Percentiles rank a stretch among this genome's conserved stretches.
Evolutionary conservation across 1,284 basidiomycete species (phyloP).

Genomic region (Coniophora puteana): DNA sequence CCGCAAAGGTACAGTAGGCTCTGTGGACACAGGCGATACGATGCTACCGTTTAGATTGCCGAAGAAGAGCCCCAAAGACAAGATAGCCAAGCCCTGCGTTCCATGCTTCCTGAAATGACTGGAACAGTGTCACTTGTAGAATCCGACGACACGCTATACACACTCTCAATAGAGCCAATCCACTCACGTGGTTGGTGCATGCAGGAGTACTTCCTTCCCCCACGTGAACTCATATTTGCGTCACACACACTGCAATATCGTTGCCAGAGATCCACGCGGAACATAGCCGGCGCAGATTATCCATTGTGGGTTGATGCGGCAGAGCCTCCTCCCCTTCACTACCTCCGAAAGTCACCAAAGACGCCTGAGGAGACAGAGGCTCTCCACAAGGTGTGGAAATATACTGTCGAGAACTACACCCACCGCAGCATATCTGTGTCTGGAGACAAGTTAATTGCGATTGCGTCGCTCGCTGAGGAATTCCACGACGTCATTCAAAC

Average conservation of each 20-base stretch:
- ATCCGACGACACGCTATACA: neutral
- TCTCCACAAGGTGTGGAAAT: neutral
- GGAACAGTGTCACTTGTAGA: neutral
- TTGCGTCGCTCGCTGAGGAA: slow-evolving; percentile 3
- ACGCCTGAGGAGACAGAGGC: neutral
- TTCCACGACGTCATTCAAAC: neutral
- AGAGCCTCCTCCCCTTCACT: neutral
- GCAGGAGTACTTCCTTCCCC: slow-evolving; percentile 5
- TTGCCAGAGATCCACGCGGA: slow-evolving; percentile 1
- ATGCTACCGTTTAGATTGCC: slow-evolving; percentile 7
- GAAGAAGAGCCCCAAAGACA: too few species aligned
- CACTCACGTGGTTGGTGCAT: slow-evolving; percentile 7
- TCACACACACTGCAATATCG: slow-evolving; percentile 5
- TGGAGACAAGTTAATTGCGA: slow-evolving; percentile 5
- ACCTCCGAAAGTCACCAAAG: neutral
- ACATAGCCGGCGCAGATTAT: slow-evolving; percentile 1
- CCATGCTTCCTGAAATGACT: neutral
- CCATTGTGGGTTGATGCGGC: slow-evolving; percentile 1
- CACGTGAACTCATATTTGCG: slow-evolving; percentile 4
- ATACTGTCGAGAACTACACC: slow-evolving; percentile 1
- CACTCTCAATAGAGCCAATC: neutral
- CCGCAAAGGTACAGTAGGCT: neutral
- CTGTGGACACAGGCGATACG: too few species aligned
- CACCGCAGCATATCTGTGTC: neutral
- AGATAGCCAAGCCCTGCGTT: too few species aligned